phyloP scores from a whole-genome alignment of 345 rosid species.

The Brassica rapa region DNA sequence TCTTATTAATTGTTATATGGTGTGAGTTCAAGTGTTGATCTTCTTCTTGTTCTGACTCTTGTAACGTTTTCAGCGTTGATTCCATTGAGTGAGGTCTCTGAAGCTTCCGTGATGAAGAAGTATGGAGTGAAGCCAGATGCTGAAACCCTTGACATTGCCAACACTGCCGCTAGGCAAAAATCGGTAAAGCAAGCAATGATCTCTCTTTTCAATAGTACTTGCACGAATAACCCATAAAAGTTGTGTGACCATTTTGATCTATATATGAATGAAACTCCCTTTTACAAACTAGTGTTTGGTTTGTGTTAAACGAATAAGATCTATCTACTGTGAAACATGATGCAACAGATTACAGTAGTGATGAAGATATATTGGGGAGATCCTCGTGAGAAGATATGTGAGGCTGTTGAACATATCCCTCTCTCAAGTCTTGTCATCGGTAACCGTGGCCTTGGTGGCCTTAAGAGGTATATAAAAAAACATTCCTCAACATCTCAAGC shows the following conservation, averaged over 20 bases:
- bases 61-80: slow-evolving; percentile 58
- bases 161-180: slow-evolving; percentile 59
- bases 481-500: neutral
- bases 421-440: slow-evolving; percentile 73
- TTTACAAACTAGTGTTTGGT: neutral
- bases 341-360: slow-evolving; percentile 47
- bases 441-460: slow-evolving; percentile 78
- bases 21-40: neutral
- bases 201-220: neutral
- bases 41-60: slow-evolving; percentile 1
- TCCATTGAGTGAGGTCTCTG: slow-evolving; percentile 63
- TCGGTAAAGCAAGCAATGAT: slow-evolving; percentile 46
- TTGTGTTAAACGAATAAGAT: neutral
- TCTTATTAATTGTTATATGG: neutral
- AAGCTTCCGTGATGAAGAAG: slow-evolving; percentile 65
- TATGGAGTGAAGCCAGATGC: slow-evolving; percentile 70
- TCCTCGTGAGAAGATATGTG: slow-evolving; percentile 79
- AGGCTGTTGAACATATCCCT: slow-evolving; percentile 73
- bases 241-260: neutral
- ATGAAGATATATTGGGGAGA: slow-evolving; percentile 89
- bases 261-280: neutral
- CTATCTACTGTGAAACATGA: slow-evolving; percentile 16
- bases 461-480: slow-evolving; percentile 59
- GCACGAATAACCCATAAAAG: neutral
- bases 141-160: slow-evolving; percentile 67